Evolutionary conservation across 2,329 filamentous ascomycete genomes (phyloP), one percentile per base, ranked within the genome.

Genomic region (Microsporum ferrugineum): DNA sequence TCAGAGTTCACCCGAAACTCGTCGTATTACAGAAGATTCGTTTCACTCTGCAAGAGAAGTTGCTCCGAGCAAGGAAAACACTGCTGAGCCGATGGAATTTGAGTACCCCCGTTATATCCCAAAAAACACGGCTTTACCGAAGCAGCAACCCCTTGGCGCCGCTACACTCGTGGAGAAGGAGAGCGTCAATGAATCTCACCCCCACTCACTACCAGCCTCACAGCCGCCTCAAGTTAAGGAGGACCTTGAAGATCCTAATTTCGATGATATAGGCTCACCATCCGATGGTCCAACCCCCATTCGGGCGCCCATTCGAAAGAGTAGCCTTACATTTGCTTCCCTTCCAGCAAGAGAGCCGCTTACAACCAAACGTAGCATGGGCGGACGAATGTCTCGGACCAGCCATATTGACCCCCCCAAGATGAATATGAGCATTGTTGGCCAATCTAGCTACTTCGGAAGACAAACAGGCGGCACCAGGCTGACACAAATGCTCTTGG

Each of bases 301-400:
- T 58, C 69, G 89, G 66, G 87, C 88, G 1, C 79, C 89, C 34
- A 82, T 95, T 66, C 86, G 92, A 63, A 97, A 97, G 79, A 96
- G 91, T 75, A 97, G 92, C 71, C 81, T 99, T 63, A 95, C 88
- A 62, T 97, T 99, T 75, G 90, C 94, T 41, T 90, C 94, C 17
- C 79, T 99, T 10, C 94, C 94, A 34, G 91, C 92, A 2, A 84
- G 94, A 63, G 92, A 97, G 69, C 92, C 92, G 39, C 78, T 97
- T 59, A 84, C 85, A 36, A 84, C 83, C 14, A 95, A 95, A 72
- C 92, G 91, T 76, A 95, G 88, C 71, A 84, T 91, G 69, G 91
- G 86, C 14, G 72, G 81, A 51, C 81, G 89, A 57, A 76, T 83
- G 58, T 91, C 89, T 27, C 81, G 89, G 63, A 88, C 84, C 5